Percentiles rank a stretch among this genome's conserved stretches.
Conservation (phyloP, 768 basidiomycete species). For the Lentinula detonsa region DNA sequence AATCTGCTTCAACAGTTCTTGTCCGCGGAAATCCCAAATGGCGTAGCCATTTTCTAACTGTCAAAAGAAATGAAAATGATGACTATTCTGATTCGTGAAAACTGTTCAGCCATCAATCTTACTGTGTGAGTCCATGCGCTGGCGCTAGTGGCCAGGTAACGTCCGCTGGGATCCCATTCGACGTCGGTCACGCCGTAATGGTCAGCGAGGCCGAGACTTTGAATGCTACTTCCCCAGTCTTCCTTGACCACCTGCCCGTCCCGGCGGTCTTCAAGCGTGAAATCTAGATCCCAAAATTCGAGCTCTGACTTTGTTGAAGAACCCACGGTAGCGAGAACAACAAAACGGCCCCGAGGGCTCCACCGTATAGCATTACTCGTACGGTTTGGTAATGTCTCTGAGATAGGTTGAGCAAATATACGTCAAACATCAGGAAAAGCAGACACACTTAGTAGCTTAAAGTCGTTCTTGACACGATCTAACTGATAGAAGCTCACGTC, state of each 20-base stretch:
- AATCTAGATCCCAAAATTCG: constrained; percentile 99
- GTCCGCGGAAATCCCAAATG: constrained; percentile 98
- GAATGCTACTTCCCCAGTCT: constrained; percentile 85
- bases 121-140: constrained; percentile 95
- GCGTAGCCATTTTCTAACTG: constrained; percentile 96
- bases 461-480: constrained; percentile 90
- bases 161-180: constrained; percentile 97
- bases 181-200: constrained; percentile 98
- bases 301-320: constrained; percentile 94
- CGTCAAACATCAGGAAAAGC: constrained; percentile 5
- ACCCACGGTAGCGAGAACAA: constrained; percentile 93
- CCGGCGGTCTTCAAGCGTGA: constrained; percentile 61
- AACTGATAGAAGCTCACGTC: constrained; percentile 95
- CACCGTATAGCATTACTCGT: constrained; percentile 94
- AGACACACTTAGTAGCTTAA: constrained; percentile 70
- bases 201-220: constrained; percentile 79
- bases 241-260: constrained; percentile 49
- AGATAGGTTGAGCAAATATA: constrained; percentile 7
- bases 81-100: neutral
- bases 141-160: constrained; percentile 88
- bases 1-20: constrained; percentile 84
- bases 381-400: constrained; percentile 73
- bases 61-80: neutral
- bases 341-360: constrained; percentile 95
- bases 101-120: constrained; percentile 20